A percentile compares a stretch with the other conserved stretches of the same genome.
These are phyloP conservation scores for Epichloe glyceriae DNA, from an alignment of 2,329 filamentous ascomycete genomes.

Conservation along the genomic window DNA sequence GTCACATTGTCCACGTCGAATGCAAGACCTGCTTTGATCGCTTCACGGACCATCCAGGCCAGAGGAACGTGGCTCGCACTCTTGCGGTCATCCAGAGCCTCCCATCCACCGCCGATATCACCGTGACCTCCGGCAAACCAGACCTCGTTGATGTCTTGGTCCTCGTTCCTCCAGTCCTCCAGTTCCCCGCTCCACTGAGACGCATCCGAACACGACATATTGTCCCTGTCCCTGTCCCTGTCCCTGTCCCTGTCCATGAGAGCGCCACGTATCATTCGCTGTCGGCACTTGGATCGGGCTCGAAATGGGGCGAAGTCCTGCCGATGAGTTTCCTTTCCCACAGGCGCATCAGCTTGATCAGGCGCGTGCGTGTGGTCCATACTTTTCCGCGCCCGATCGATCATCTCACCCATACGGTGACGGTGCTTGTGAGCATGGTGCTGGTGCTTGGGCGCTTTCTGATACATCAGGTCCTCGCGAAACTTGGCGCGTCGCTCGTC, in stretches of 20 bases:
- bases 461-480: conserved; percentile 55
- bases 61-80: conserved; percentile 55
- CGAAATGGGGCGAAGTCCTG: conserved; percentile 27
- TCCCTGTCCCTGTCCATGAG: conserved; percentile 6
- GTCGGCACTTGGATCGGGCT: conserved; percentile 24
- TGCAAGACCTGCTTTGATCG: conserved; percentile 48
- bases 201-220: conserved; percentile 19
- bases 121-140: conserved; percentile 73
- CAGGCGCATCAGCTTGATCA: not conserved
- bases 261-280: conserved; percentile 11
- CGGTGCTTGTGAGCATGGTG: conserved; percentile 12
- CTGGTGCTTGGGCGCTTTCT: conserved; percentile 17
- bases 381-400: conserved; percentile 10
- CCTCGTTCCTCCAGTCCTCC: conserved; percentile 33
- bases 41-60: conserved; percentile 54
- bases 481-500: conserved; percentile 62
- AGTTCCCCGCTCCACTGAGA: conserved; percentile 13
- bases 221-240: conserved; percentile 7
- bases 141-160: conserved; percentile 66
- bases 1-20: conserved; percentile 59
- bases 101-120: conserved; percentile 70
- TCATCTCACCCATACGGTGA: conserved; percentile 10
- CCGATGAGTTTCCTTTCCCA: not conserved
- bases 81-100: conserved; percentile 40
- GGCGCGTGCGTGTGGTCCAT: conserved; percentile 3